Base-by-base conservation (phyloP, 768 basidiomycete species). In the Porpolomopsis calyptriformis region DNA sequence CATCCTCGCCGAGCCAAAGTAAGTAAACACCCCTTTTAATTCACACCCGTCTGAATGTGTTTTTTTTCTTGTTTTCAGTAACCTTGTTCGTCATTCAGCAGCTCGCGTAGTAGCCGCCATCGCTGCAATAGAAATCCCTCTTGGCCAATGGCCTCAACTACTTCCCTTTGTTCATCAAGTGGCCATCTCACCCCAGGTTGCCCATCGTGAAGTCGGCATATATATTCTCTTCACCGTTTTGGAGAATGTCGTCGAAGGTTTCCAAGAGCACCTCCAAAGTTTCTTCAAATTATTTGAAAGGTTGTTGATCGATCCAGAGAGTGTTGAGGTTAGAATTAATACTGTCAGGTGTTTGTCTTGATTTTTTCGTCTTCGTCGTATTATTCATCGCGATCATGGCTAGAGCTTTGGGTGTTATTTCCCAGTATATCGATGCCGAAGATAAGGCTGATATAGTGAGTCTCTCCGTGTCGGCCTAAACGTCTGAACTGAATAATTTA, bases 81-180 rank as follows among this genome's bases (percentile, higher is more conserved):
- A 84, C 47, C 80, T 92, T 51, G 92, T 96, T 43, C 87, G 92
- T 47, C 89, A 97, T 62, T 86, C 93, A 8, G 78, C 85, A 39
- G 87, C 94, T 19, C 88, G 96, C 39, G 85, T 94, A 47, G 78
- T 98, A 51, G 88, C 94, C 35, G 84, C 90, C 48, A 85, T 98
- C 64, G 94, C 93, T 16, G 76, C 79, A 45, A 77, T 91, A 59
- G 96, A 99, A 61, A 73, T 97, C 49, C 76, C 82, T 12, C 60
- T 73, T 45, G 78, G 79, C 53, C 73, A 76, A 52, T 98, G 96
- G 96, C 74, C 83, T 2, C 73, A 81, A 47, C 84, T 99, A 38
- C 74, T 98, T 23, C 87, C 89, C 3, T 92, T 86, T 72, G 76
- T 99, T 27, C 75, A 85, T 55, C 72, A 80, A 52, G 80, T 87